Conservation (phyloP, 306 rosid genomes). For the Lupinus albus region DNA sequence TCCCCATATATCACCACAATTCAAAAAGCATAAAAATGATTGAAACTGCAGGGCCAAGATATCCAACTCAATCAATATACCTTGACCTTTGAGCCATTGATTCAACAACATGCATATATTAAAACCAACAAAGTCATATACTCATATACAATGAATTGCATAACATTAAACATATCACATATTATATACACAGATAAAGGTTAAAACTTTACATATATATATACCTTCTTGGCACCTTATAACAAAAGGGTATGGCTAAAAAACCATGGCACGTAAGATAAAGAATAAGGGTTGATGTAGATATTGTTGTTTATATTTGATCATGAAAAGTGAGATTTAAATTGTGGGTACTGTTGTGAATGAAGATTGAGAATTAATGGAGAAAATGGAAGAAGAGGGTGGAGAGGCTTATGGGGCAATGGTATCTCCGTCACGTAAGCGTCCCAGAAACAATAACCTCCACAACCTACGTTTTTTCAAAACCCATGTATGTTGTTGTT, state of each 20-base stretch:
- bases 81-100: slow-evolving; percentile 33
- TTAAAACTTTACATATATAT: not conserved
- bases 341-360: not conserved
- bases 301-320: not conserved
- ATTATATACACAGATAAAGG: not conserved
- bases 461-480: slow-evolving; percentile 42
- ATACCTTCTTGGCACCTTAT: slow-evolving; percentile 52
- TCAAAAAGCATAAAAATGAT: not conserved
- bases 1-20: slow-evolving; percentile 61
- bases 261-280: slow-evolving; percentile 13
- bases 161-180: not conserved
- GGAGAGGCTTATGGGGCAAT: slow-evolving; percentile 15
- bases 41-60: slow-evolving; percentile 42
- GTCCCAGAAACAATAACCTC: slow-evolving; percentile 27
- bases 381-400: not conserved
- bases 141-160: not conserved
- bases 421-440: slow-evolving; percentile 47
- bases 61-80: slow-evolving; percentile 24
- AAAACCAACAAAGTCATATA: not conserved
- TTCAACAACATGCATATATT: not conserved
- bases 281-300: not conserved
- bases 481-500: not conserved
- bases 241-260: slow-evolving; percentile 27
- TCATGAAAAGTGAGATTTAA: not conserved
- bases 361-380: too few species aligned